These are phyloP conservation scores for Lactarius akahatsu DNA, from an alignment of 768 basidiomycete species.

Conservation along the genomic window DNA sequence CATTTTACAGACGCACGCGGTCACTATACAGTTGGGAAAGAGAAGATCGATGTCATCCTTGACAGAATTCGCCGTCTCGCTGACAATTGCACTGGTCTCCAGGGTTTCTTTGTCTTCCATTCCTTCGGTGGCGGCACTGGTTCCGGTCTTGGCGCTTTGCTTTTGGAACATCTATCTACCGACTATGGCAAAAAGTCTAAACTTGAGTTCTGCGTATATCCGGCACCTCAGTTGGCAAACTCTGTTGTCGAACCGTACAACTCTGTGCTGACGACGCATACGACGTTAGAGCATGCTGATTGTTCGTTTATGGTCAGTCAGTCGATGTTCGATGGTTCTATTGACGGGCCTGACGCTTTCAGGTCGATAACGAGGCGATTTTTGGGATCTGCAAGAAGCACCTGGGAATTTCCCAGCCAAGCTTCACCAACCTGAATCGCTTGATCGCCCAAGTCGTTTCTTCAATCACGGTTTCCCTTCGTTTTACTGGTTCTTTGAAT, in stretches of 20 bases:
- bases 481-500: conserved; percentile 65
- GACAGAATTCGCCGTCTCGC: conserved; percentile 96
- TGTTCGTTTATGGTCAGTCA: conserved; percentile 93
- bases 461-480: conserved; percentile 46
- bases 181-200: conserved; percentile 99
- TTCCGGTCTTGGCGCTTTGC: conserved; percentile 96
- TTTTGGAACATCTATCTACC: conserved; percentile 93
- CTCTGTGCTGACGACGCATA: conserved; percentile 95
- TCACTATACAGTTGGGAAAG: conserved; percentile 98
- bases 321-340: neutral
- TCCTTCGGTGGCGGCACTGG: conserved; percentile 99
- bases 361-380: conserved; percentile 62
- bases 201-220: conserved; percentile 97
- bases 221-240: conserved; percentile 88
- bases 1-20: conserved; percentile 82
- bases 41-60: conserved; percentile 94
- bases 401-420: conserved; percentile 53
- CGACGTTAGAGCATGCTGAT: conserved; percentile 98
- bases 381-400: conserved; percentile 62
- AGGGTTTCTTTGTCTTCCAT: conserved; percentile 99
- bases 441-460: conserved; percentile 63
- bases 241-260: conserved; percentile 99
- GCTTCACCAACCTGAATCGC: conserved; percentile 63
- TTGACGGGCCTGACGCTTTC: neutral
- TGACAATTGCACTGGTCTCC: conserved; percentile 96